These are phyloP conservation scores for Lodderomyces margitis DNA, from an alignment of 1,139 yeast genomes.

Conservation along the genomic window DNA sequence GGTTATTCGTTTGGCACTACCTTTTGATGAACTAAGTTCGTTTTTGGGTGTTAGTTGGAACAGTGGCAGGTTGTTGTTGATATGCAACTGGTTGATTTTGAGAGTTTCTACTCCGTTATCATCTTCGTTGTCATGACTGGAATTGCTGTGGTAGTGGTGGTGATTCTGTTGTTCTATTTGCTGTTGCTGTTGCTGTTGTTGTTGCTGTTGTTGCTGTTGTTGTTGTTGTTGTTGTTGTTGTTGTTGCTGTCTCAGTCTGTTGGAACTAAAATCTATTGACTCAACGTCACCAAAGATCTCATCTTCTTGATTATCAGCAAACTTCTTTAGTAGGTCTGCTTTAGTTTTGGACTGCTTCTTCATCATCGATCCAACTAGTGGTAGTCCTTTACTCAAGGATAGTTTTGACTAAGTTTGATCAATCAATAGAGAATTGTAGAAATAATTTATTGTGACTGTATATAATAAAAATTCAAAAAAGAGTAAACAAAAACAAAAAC, in stretches of 20 bases:
- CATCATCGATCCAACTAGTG: no score
- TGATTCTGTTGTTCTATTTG: background rate
- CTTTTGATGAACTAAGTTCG: slow-evolving; percentile 8
- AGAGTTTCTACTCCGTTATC: slow-evolving; percentile 9
- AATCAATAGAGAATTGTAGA: no score
- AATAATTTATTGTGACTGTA: background rate
- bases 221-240: slow-evolving; percentile 17
- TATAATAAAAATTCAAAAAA: background rate
- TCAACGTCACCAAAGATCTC: slow-evolving; percentile 34
- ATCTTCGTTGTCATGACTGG: background rate
- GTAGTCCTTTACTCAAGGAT: no score
- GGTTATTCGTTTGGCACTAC: slow-evolving; percentile 13
- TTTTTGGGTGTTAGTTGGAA: slow-evolving; percentile 13
- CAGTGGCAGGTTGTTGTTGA: slow-evolving; percentile 12
- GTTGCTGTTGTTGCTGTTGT: background rate
- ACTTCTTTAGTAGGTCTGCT: slow-evolving; percentile 18
- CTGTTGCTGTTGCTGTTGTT: slow-evolving; percentile 17
- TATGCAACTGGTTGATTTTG: slow-evolving; percentile 9
- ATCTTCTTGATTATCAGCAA: slow-evolving; percentile 19
- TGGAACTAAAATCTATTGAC: slow-evolving; percentile 15
- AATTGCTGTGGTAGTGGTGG: no score
- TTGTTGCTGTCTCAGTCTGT: background rate
- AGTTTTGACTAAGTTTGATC: no score
- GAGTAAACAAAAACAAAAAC: background rate
- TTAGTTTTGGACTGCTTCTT: slow-evolving; percentile 3